A percentile compares a stretch with the other conserved stretches of the same genome.
Evolutionary conservation across 768 basidiomycete genomes (phyloP).

Genomic region (Kwoniella mangroviensis): DNA sequence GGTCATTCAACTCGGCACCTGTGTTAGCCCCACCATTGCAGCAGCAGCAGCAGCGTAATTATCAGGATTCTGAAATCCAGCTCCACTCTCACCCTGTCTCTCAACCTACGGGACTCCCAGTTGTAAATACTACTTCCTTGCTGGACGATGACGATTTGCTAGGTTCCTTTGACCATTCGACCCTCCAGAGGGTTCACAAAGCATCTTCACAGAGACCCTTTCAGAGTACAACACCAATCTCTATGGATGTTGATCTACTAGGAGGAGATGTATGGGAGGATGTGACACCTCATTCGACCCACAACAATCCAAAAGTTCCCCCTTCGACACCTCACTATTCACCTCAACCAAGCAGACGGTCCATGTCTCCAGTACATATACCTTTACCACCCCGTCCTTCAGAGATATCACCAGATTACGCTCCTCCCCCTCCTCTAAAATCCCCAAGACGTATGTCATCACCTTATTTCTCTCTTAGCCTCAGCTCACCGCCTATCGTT

Average conservation of each 20-base stretch:
- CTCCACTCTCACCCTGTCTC: background rate
- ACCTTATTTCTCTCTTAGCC: constrained; percentile 22
- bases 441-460: constrained; percentile 44
- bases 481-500: constrained; percentile 41
- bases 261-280: constrained; percentile 31
- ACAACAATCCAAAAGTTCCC: background rate
- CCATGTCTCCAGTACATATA: constrained; percentile 20
- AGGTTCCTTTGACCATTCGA: constrained; percentile 25
- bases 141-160: constrained; percentile 41
- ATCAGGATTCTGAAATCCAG: background rate
- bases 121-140: background rate
- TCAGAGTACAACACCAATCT: background rate
- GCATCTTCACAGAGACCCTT: background rate
- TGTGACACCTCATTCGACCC: constrained; percentile 2
- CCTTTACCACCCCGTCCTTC: constrained; percentile 43
- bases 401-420: constrained; percentile 41
- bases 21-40: background rate
- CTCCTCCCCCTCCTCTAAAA: constrained; percentile 30
- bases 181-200: background rate
- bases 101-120: background rate
- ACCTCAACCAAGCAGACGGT: background rate
- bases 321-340: constrained; percentile 6
- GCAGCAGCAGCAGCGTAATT: background rate
- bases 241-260: constrained; percentile 19
- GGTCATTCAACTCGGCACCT: constrained; percentile 35